These are phyloP conservation scores for Fraxinus anomala DNA, from an alignment of 257 asterid species.

Conservation along the genomic window DNA sequence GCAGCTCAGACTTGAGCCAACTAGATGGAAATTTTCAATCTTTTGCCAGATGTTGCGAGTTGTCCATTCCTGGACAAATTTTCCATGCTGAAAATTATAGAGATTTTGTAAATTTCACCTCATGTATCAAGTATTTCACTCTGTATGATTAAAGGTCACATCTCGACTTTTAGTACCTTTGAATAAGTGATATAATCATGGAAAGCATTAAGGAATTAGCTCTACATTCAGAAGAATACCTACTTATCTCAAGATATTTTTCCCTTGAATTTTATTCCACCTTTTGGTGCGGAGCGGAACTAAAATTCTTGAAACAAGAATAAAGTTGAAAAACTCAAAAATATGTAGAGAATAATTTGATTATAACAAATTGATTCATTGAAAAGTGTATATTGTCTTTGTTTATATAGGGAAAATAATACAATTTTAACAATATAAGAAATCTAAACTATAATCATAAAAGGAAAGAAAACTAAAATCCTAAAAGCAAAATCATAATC, in stretches of 20 bases:
- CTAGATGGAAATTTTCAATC: not conserved
- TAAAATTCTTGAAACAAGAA: not conserved
- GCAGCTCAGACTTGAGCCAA: not conserved
- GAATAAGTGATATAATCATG: not conserved
- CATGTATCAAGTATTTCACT: not conserved
- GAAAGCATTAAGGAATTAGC: not conserved
- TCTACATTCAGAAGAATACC: not conserved
- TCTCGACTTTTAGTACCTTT: not conserved
- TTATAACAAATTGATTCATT: too few species aligned
- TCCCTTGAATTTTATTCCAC: not conserved
- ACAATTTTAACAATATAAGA: too few species aligned
- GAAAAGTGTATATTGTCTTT: too few species aligned
- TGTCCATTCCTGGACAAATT: not conserved
- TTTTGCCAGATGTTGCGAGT: not conserved
- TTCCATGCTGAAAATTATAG: too few species aligned
- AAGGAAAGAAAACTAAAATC: too few species aligned
- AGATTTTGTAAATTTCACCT: not conserved
- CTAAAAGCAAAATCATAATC: too few species aligned
- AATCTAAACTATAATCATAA: too few species aligned
- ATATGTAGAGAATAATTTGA: too few species aligned
- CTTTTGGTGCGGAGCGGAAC: not conserved
- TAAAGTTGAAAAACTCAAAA: too few species aligned
- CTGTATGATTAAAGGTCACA: not conserved
- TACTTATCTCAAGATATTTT: not conserved
- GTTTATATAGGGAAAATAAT: too few species aligned